Evolutionary conservation across 2,329 filamentous ascomycete species (phyloP).

Genomic region (Orbilia blumenaviensis): DNA sequence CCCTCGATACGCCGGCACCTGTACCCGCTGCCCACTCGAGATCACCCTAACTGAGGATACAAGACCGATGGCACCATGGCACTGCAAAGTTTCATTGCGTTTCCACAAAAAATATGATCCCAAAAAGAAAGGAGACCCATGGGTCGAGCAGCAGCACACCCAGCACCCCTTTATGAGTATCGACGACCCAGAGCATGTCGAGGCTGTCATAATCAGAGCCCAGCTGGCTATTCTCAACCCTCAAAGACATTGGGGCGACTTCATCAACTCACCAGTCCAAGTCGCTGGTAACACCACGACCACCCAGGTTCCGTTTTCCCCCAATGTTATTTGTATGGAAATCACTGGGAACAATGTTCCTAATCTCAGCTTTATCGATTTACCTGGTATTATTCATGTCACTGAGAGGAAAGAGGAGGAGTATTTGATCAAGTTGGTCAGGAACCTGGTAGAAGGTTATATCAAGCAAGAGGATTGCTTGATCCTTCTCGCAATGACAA

Average conservation of each 20-base stretch:
- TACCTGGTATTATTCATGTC: slow-evolving; percentile 57
- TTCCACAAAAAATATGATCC: slow-evolving; percentile 56
- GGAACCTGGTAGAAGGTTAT: slow-evolving; percentile 55
- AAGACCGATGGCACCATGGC: slow-evolving; percentile 52
- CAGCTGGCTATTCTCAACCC: slow-evolving; percentile 57
- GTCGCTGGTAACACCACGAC: slow-evolving; percentile 9
- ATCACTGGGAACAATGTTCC: slow-evolving; percentile 56
- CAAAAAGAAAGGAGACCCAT: slow-evolving; percentile 53
- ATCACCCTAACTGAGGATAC: slow-evolving; percentile 56
- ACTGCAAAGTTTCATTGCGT: slow-evolving; percentile 56
- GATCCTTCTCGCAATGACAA: slow-evolving; percentile 57
- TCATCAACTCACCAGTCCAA: slow-evolving; percentile 28
- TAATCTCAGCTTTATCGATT: slow-evolving; percentile 58
- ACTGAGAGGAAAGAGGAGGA: slow-evolving; percentile 57
- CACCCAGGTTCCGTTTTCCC: slow-evolving; percentile 57
- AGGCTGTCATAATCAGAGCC: slow-evolving; percentile 55
- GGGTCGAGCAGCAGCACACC: slow-evolving; percentile 54
- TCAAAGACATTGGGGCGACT: slow-evolving; percentile 55
- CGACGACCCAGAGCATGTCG: slow-evolving; percentile 54
- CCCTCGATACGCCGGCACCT: slow-evolving; percentile 57
- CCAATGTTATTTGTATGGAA: slow-evolving; percentile 58
- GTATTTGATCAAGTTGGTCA: slow-evolving; percentile 57
- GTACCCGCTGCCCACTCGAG: slow-evolving; percentile 57
- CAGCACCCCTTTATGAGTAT: slow-evolving; percentile 55
- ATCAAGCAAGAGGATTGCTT: slow-evolving; percentile 57